A percentile compares a stretch with the other conserved stretches of the same genome.
Evolutionary conservation across 352 stramenopile genomes (phyloP).

Genomic region (Pythium phragmiticola): DNA sequence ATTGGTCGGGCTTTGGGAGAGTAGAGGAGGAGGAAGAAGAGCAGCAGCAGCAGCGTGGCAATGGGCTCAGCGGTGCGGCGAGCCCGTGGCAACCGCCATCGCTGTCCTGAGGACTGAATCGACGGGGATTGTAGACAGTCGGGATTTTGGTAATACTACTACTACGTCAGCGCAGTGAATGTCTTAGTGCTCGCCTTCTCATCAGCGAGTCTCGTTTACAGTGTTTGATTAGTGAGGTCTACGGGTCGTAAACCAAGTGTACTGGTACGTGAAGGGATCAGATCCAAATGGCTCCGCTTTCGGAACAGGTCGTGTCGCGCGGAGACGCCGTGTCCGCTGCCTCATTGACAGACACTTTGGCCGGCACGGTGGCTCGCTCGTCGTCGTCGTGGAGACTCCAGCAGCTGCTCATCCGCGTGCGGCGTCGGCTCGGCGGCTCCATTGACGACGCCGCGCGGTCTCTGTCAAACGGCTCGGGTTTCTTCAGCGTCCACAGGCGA

Average conservation of each 20-base stretch:
- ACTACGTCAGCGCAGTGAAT: no score
- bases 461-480: neutral
- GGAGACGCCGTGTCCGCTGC: constrained; percentile 2
- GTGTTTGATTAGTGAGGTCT: neutral
- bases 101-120: no score
- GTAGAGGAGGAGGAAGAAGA: no score
- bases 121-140: no score
- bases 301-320: constrained; percentile 11
- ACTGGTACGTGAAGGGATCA: neutral
- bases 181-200: neutral
- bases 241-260: no score
- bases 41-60: no score
- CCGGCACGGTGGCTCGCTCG: neutral
- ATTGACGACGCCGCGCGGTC: neutral
- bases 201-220: neutral
- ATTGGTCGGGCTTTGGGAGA: constrained; percentile 61
- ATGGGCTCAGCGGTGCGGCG: no score
- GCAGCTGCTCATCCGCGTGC: constrained; percentile 15
- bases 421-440: neutral
- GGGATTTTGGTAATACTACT: no score
- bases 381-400: constrained; percentile 16
- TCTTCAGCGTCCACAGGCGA: constrained; percentile 7
- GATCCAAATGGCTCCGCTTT: constrained; percentile 18
- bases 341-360: neutral
- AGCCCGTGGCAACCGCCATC: no score